A percentile compares a stretch with the other conserved stretches of the same genome.
Conservation (phyloP, 441 rosid species). For the Populus hybrid region DNA sequence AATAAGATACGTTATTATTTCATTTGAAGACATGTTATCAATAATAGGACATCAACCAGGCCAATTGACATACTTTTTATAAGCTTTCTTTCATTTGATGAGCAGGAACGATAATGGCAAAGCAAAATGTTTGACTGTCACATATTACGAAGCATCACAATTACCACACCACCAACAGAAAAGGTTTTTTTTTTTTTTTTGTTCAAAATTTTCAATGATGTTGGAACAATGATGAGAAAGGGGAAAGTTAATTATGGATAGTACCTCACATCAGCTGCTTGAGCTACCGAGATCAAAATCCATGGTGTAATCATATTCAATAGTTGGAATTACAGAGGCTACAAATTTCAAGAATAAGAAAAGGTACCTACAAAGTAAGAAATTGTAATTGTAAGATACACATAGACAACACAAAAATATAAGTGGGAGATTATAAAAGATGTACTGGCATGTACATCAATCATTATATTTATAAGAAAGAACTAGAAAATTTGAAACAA, state of each 20-base stretch:
- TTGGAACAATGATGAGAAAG: background rate
- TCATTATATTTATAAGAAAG: too few relatives aligned
- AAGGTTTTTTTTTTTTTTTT: background rate
- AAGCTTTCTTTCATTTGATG: background rate
- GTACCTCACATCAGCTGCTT: constrained; percentile 56
- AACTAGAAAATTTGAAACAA: background rate
- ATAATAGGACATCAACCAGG: background rate
- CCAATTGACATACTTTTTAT: background rate
- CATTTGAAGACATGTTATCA: too few relatives aligned
- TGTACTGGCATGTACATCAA: background rate
- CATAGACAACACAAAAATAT: background rate
- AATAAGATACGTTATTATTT: background rate
- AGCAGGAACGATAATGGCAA: background rate
- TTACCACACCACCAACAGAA: background rate
- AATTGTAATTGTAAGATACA: background rate
- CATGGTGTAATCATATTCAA: constrained; percentile 93
- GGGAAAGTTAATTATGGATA: background rate
- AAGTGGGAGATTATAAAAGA: background rate
- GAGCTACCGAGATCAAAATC: constrained; percentile 94
- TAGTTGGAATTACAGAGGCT: constrained; percentile 92
- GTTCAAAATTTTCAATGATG: background rate
- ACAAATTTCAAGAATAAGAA: constrained; percentile 91
- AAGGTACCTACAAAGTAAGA: constrained; percentile 56
- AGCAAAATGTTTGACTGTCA: background rate
- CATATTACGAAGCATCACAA: background rate